Conservation (phyloP, 495 filamentous ascomycete species). For the Aspergillus mulundensis region DNA sequence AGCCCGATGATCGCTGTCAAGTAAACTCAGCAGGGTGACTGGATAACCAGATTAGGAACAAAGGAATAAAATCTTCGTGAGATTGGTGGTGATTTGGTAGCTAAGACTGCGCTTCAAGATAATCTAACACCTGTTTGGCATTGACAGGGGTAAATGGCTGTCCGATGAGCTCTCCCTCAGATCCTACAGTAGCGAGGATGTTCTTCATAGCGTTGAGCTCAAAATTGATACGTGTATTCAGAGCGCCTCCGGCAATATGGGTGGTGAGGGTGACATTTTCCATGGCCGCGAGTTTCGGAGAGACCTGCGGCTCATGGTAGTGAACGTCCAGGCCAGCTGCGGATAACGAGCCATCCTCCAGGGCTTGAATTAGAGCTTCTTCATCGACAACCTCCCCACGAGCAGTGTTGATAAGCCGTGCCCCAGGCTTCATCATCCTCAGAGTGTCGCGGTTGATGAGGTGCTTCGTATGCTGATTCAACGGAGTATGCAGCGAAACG, state of each 20-base stretch:
- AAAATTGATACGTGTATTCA: conserved; percentile 1
- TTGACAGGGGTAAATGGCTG: not conserved
- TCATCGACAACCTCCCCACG: not conserved
- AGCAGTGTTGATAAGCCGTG: not conserved
- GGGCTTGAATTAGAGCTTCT: not conserved
- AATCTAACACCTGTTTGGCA: not conserved
- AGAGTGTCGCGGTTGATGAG: not conserved
- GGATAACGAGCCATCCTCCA: not conserved
- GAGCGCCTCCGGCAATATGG: not conserved
- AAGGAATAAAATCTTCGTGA: too few relatives aligned
- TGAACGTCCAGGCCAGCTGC: not conserved
- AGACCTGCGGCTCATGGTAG: not conserved
- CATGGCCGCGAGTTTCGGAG: not conserved
- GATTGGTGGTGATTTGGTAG: too few relatives aligned
- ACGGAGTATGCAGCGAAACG: not conserved
- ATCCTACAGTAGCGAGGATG: not conserved
- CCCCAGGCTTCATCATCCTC: not conserved
- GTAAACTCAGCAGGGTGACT: too few relatives aligned
- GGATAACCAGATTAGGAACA: too few relatives aligned
- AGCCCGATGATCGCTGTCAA: too few relatives aligned
- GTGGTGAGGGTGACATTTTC: not conserved
- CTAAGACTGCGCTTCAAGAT: not conserved
- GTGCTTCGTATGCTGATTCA: not conserved
- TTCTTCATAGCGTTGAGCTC: not conserved
- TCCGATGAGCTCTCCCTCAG: not conserved